Base-by-base conservation (phyloP, 495 filamentous ascomycete species). In the Xylaria intraflava region DNA sequence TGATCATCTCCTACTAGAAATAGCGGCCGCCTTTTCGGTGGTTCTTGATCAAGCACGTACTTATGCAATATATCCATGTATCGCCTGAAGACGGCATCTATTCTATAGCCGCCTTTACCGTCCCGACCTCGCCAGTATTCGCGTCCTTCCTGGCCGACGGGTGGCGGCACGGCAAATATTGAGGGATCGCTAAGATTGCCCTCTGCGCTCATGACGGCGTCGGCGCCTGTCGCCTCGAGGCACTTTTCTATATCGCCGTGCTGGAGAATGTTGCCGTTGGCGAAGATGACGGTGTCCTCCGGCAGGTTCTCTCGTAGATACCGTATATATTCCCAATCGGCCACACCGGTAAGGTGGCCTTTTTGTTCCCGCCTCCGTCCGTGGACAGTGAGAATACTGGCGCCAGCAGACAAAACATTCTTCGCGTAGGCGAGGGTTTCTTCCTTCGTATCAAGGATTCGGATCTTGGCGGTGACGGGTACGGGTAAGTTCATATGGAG, bases 191-290 rank as follows among this genome's bases (percentile, higher is more conserved):
- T 88, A 1, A 98, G 78, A 61, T 95, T 95, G 1, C 90, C 92
- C 62, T 98, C 93, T 1, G 93, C 93, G 56, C 83, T 89, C 93
- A 98, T 97, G 29, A 98, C 85, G 12, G 79, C 93, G 68, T 98
- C 93, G 1, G 84, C 92, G 12, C 89, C 89, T 0, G 93, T 98
- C n/a, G 74, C 85, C 53, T 82, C 78, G 12, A 97, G 70, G 62
- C 93, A 99, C 29, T 65, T 66, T 30, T 83, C 78, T n/a, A 97
- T 71, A 65, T 97, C 94, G 1, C 79, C 86, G 50, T 87, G 77
- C 66, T 84, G 83, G 53, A 99, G 77, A 30, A 95, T 86, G 61
- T 97, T 97, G 14, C 93, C 93, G 65, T 99, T 99, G 12, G 93
- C 91, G 64, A 99, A 95, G 8, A 99, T 81, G 8, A 99, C 93